Evolutionary conservation across 345 rosid species (phyloP).

Genomic region (Eutrema japonicum): DNA sequence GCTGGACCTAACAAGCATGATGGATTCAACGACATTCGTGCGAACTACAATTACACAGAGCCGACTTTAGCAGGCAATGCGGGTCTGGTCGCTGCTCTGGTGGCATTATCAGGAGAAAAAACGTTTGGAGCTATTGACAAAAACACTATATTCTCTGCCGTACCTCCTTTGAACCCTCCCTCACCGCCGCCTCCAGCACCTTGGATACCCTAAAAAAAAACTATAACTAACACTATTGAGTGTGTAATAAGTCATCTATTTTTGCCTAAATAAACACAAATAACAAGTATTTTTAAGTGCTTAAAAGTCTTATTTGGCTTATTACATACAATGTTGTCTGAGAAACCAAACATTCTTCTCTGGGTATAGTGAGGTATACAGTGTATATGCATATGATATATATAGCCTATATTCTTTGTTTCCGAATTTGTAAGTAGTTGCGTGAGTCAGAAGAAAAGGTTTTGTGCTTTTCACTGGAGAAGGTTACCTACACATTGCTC

Average conservation of each 20-base stretch:
- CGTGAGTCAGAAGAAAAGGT: constrained; percentile 31
- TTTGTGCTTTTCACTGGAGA: constrained; percentile 12
- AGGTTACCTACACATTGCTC: constrained; percentile 28
- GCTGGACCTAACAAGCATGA: constrained; percentile 92
- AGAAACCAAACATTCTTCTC: constrained; percentile 20
- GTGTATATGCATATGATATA: not conserved
- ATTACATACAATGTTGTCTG: constrained; percentile 4
- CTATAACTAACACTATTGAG: not conserved
- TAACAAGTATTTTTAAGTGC: constrained; percentile 5
- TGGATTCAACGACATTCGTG: constrained; percentile 64
- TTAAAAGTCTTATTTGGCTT: constrained; percentile 1
- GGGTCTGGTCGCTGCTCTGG: constrained; percentile 86
- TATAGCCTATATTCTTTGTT: constrained; percentile 1
- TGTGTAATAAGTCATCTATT: constrained; percentile 30
- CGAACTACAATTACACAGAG: constrained; percentile 93
- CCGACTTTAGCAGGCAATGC: constrained; percentile 91
- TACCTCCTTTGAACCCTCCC: constrained; percentile 79
- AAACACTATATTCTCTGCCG: constrained; percentile 84
- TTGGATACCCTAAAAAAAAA: constrained; percentile 66
- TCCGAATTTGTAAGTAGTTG: constrained; percentile 2
- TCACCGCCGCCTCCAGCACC: constrained; percentile 97
- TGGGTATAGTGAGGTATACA: not conserved
- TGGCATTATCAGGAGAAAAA: constrained; percentile 77
- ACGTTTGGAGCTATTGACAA: constrained; percentile 58
- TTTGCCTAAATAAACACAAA: constrained; percentile 14